Percentiles rank a stretch among this genome's conserved stretches.
Conservation (phyloP, 345 rosid species). For the Aegle marmelos region DNA sequence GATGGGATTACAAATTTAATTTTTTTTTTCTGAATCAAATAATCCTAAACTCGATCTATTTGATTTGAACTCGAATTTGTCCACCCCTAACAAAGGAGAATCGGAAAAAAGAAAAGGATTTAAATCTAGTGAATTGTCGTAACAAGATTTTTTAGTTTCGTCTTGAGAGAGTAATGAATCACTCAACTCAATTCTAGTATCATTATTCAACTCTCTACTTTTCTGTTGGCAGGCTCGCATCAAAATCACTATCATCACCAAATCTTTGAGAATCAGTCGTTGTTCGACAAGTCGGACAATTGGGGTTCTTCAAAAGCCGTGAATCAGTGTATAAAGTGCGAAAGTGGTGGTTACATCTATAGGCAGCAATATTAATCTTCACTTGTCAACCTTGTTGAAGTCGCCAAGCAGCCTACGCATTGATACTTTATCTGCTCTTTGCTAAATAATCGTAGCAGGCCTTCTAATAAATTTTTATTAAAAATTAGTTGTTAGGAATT, state of each 20-base stretch:
- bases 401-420: constrained; percentile 55
- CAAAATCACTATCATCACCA: constrained; percentile 17
- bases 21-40: no score
- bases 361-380: constrained; percentile 40
- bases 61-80: no score
- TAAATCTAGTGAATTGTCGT: not conserved
- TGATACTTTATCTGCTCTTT: constrained; percentile 26
- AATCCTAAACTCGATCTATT: no score
- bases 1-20: no score
- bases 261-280: constrained; percentile 22
- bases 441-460: constrained; percentile 39
- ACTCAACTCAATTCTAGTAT: not conserved
- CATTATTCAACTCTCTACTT: not conserved
- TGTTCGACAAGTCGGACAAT: constrained; percentile 51
- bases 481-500: no score
- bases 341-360: constrained; percentile 43
- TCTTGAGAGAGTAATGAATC: no score
- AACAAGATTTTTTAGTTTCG: not conserved
- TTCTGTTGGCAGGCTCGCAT: not conserved
- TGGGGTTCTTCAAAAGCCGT: constrained; percentile 52
- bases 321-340: constrained; percentile 49
- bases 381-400: constrained; percentile 48
- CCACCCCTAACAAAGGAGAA: no score
- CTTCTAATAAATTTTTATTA: no score
- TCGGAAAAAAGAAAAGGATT: not conserved